Conservation (phyloP, 352 stramenopile species). For the Globisporangium takayamanum region DNA sequence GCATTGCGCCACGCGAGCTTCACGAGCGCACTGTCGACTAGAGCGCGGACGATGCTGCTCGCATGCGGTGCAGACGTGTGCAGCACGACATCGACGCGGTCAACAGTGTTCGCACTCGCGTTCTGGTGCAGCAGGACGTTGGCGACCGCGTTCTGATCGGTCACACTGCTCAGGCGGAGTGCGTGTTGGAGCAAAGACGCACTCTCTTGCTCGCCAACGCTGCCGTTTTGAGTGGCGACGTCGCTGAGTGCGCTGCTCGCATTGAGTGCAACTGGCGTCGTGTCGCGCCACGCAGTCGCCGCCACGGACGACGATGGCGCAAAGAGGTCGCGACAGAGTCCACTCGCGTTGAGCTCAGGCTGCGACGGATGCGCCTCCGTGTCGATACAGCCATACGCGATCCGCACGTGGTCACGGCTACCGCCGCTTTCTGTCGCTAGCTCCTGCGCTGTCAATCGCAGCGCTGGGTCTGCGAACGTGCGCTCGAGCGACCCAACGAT, state of each 20-base stretch:
- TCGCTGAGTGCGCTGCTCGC: no score
- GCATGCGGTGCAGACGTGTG: constrained; percentile 46
- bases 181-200: no score
- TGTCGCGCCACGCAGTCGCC: no score
- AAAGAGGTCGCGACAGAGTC: no score
- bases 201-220: no score
- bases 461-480: background rate
- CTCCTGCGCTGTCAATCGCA: background rate
- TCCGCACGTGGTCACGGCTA: background rate
- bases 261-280: no score
- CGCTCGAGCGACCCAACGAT: constrained; percentile 20
- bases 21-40: constrained; percentile 39
- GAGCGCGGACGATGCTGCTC: constrained; percentile 37
- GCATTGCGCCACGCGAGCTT: constrained; percentile 3
- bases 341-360: no score
- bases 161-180: no score
- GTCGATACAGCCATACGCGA: constrained; percentile 9
- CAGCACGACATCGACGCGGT: constrained; percentile 38
- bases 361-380: no score
- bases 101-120: constrained; percentile 15
- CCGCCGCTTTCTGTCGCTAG: background rate
- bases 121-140: constrained; percentile 27
- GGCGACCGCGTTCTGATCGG: constrained; percentile 8
- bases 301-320: no score
- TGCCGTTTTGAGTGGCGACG: no score